phyloP scores from a whole-genome alignment of 352 stramenopile genomes.

The Albugo candida region DNA sequence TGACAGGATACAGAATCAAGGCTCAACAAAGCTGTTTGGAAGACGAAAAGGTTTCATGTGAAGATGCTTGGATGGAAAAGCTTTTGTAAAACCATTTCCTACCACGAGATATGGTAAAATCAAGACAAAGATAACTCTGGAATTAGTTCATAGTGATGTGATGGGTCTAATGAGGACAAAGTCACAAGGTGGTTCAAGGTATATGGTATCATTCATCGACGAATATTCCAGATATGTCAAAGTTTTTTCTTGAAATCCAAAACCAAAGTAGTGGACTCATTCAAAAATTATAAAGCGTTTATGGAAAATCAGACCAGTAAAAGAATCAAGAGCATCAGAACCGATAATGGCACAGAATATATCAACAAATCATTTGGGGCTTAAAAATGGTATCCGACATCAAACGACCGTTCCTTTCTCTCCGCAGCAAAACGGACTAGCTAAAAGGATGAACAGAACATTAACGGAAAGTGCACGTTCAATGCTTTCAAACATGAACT shows the following conservation, averaged over 20 bases:
- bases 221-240: conserved; percentile 8
- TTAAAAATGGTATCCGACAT: conserved; percentile 10
- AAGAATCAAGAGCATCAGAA: conserved; percentile 10
- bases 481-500: conserved; percentile 12
- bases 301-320: conserved; percentile 10
- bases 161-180: background rate
- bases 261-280: conserved; percentile 4
- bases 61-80: background rate
- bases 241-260: conserved; percentile 11
- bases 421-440: conserved; percentile 15
- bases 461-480: conserved; percentile 11
- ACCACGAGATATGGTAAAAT: background rate
- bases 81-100: background rate
- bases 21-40: background rate
- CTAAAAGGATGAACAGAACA: conserved; percentile 13
- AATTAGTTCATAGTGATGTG: background rate
- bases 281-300: conserved; percentile 3
- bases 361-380: conserved; percentile 8
- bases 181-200: background rate
- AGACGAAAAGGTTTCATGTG: background rate
- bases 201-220: conserved; percentile 7
- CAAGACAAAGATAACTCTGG: background rate
- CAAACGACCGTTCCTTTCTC: conserved; percentile 11
- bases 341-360: conserved; percentile 17
- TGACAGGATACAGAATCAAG: too few species aligned